Base-by-base conservation (phyloP, 2,329 filamentous ascomycete genomes). In the Alternaria panax region DNA sequence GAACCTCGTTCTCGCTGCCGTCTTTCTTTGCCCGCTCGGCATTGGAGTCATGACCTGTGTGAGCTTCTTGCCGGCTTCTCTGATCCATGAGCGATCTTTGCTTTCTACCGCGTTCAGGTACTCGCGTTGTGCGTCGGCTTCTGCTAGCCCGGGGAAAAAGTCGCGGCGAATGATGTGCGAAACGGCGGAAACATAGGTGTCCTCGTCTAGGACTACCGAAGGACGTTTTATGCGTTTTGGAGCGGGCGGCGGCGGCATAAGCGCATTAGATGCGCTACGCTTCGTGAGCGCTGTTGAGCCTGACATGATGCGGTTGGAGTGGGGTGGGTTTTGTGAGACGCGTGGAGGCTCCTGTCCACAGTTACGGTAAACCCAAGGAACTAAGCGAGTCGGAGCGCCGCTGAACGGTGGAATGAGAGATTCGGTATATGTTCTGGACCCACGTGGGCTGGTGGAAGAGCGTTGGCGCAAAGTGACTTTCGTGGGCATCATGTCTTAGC, bases 131-230 rank as follows among this genome's bases (percentile, higher is more conserved):
- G 90, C 90, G 70, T 96, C 89, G 14, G 89, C 89, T 76, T 98
- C 93, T 5, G 93, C 82, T 0, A 99, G 84, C 0, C 94, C 95
- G 0, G 95, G 95, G 72, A 98, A 99, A 82, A 96, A 99, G 82
- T 99, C 95, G 66, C 95, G 89, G 9, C 92, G 92, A 64, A 99
- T 97, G 74, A 99, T 98, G 68, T 95, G 90, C 0, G 93, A 97
- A 27, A 99, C 84, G 1, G 92, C 91, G 58, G 93, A 88, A 2
- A 92, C 95, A 78, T 99, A 99, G 53, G 90, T 88, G 68, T 99
- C 94, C 83, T 99, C 95, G 77, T 97, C 92, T 27, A 99, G 86
- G 27, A 97, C 88, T 63, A 90, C 91, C 63, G 90, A 88, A 0
- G 95, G 95, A 52, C 95, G 87, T 80, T 97, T 97, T 73, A 97